Percentiles rank a stretch among this genome's conserved stretches.
Evolutionary conservation across 2,329 filamentous ascomycete genomes (phyloP).

Genomic region (Fusarium duplospermum): DNA sequence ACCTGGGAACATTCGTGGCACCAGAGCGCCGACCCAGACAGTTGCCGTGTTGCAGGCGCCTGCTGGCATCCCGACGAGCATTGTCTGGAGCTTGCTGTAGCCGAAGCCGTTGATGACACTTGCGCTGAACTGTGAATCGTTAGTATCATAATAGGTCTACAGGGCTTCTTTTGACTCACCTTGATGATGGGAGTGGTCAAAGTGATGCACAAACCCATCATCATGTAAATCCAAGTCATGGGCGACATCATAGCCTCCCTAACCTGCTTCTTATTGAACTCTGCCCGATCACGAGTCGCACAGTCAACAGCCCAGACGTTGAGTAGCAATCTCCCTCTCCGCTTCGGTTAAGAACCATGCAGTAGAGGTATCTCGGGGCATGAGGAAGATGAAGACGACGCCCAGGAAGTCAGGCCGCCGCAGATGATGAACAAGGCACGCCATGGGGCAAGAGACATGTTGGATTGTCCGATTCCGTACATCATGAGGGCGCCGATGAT

Average conservation of each 20-base stretch:
- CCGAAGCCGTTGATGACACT: constrained; percentile 59
- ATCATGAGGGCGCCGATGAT: background rate
- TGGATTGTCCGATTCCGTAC: background rate
- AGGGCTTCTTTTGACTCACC: accelerated
- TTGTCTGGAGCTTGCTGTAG: constrained; percentile 57
- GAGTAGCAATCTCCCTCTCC: constrained; percentile 56
- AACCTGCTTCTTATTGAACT: constrained; percentile 57
- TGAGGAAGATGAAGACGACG: constrained; percentile 57
- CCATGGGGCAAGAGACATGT: constrained; percentile 55
- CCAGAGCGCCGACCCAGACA: constrained; percentile 58
- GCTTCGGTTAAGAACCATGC: constrained; percentile 61
- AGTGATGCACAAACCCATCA: constrained; percentile 52
- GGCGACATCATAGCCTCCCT: constrained; percentile 56
- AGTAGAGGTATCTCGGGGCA: constrained; percentile 58
- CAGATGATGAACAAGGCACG: constrained; percentile 61
- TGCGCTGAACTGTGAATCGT: background rate
- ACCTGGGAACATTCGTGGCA: constrained; percentile 53
- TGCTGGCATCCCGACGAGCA: constrained; percentile 60
- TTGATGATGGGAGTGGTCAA: background rate
- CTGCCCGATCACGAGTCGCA: constrained; percentile 52
- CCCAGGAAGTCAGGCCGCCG: constrained; percentile 60
- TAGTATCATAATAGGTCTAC: accelerated
- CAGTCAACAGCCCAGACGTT: constrained; percentile 48
- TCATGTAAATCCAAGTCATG: constrained; percentile 51
- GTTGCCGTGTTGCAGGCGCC: constrained; percentile 59